These are phyloP conservation scores for Didymella exigua DNA, from an alignment of 2,329 filamentous ascomycete genomes.

Conservation along the genomic window DNA sequence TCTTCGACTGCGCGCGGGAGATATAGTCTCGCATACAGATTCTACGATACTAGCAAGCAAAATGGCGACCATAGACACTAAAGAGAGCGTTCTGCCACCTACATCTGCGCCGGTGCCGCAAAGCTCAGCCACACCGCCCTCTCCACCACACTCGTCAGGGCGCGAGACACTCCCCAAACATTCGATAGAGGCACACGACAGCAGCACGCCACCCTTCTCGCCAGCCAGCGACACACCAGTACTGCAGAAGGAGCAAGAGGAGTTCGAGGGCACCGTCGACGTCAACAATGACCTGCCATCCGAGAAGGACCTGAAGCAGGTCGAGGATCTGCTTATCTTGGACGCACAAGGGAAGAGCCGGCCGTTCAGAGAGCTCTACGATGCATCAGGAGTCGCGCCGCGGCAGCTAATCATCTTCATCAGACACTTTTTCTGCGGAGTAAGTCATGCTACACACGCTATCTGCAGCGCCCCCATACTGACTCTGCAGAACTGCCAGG, in stretches of 20 bases:
- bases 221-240: slow-evolving; percentile 42
- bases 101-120: slow-evolving; percentile 15
- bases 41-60: not conserved
- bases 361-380: slow-evolving; percentile 47
- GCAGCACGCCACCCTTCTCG: slow-evolving; percentile 38
- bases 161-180: slow-evolving; percentile 21
- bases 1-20: not conserved
- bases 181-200: slow-evolving; percentile 24
- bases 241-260: slow-evolving; percentile 38
- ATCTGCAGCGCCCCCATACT: slow-evolving; percentile 1
- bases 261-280: slow-evolving; percentile 44
- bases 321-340: slow-evolving; percentile 43
- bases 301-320: slow-evolving; percentile 35
- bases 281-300: slow-evolving; percentile 47
- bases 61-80: slow-evolving; percentile 28
- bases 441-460: slow-evolving; percentile 53
- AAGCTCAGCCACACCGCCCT: slow-evolving; percentile 25
- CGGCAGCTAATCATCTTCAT: slow-evolving; percentile 74
- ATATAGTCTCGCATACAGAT: not conserved
- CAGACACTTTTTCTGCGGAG: slow-evolving; percentile 80
- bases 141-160: slow-evolving; percentile 34
- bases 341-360: slow-evolving; percentile 44
- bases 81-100: slow-evolving; percentile 16
- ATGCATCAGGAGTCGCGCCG: slow-evolving; percentile 41
- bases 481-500: slow-evolving; percentile 70